Conservation (phyloP, 202 grass and related monocot species). For the Setaria viridis region DNA sequence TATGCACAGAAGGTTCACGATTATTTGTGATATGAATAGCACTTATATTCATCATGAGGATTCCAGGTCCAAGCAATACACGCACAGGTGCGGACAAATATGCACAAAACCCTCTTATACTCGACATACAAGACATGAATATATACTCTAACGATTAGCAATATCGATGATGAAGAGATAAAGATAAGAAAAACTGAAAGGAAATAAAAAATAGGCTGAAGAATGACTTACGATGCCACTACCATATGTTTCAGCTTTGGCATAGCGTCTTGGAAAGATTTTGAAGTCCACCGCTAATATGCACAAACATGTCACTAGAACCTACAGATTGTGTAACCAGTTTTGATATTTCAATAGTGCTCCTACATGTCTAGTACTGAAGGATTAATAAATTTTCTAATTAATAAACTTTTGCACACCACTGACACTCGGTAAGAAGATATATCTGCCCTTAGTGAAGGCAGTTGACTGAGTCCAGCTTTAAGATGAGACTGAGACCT, state of each 20-base stretch:
- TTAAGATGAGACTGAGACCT: slow-evolving; percentile 54
- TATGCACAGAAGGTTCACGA: slow-evolving; percentile 12
- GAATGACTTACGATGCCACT: slow-evolving; percentile 78
- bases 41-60: not conserved
- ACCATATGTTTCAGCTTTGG: slow-evolving; percentile 96
- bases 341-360: slow-evolving; percentile 9
- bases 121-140: not conserved
- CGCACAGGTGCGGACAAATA: not conserved
- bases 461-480: slow-evolving; percentile 41
- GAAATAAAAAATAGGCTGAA: slow-evolving; percentile 4
- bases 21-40: not conserved
- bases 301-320: slow-evolving; percentile 90
- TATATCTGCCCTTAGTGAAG: slow-evolving; percentile 64
- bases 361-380: slow-evolving; percentile 25
- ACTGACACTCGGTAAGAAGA: slow-evolving; percentile 94
- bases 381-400: slow-evolving; percentile 10
- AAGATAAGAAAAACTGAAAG: not conserved
- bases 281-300: slow-evolving; percentile 98
- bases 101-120: not conserved
- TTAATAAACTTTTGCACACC: slow-evolving; percentile 55
- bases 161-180: not conserved
- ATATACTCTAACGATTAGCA: not conserved
- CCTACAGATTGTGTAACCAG: slow-evolving; percentile 50
- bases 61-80: not conserved
- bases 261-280: slow-evolving; percentile 93